Conservation (phyloP, 2,329 filamentous ascomycete genomes). For the Exophiala lecanii-corni region DNA sequence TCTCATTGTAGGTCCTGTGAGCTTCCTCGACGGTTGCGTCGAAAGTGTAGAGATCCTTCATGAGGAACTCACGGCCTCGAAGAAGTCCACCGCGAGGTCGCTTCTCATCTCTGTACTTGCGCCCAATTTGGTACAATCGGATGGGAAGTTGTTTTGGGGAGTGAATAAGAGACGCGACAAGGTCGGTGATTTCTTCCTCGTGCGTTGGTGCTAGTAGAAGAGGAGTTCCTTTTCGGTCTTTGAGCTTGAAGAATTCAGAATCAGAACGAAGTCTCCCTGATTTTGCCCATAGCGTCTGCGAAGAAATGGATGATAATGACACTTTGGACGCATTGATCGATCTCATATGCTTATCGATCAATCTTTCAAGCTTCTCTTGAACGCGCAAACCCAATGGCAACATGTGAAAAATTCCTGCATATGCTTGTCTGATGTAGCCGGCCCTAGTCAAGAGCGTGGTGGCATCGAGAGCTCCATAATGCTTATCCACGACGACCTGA, state of each 20-base stretch:
- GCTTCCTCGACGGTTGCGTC: constrained; percentile 66
- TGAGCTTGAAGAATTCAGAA: constrained; percentile 68
- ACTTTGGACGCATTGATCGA: constrained; percentile 70
- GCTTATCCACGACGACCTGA: constrained; percentile 18
- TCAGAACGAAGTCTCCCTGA: constrained; percentile 75
- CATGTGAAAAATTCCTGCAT: constrained; percentile 88
- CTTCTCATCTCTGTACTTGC: constrained; percentile 92
- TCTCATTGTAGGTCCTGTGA: constrained; percentile 71
- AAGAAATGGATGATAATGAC: constrained; percentile 78
- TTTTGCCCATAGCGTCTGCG: constrained; percentile 74
- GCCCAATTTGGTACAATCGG: constrained; percentile 84
- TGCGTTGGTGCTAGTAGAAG: constrained; percentile 88
- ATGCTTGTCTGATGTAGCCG: constrained; percentile 73
- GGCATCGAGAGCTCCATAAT: constrained; percentile 19
- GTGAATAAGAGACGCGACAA: constrained; percentile 67
- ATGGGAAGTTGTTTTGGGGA: constrained; percentile 86
- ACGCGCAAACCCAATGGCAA: constrained; percentile 82
- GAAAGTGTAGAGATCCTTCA: constrained; percentile 99
- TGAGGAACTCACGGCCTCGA: constrained; percentile 83
- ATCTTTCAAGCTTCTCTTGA: constrained; percentile 76
- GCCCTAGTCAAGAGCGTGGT: constrained; percentile 43
- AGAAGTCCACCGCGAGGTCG: constrained; percentile 83
- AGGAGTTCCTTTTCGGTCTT: constrained; percentile 69
- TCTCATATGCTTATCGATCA: constrained; percentile 88
- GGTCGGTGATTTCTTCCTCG: constrained; percentile 87